Evolutionary conservation across 495 filamentous ascomycete species (phyloP), one percentile per base, ranked within the genome.

Genomic region (Neurospora sp.): DNA sequence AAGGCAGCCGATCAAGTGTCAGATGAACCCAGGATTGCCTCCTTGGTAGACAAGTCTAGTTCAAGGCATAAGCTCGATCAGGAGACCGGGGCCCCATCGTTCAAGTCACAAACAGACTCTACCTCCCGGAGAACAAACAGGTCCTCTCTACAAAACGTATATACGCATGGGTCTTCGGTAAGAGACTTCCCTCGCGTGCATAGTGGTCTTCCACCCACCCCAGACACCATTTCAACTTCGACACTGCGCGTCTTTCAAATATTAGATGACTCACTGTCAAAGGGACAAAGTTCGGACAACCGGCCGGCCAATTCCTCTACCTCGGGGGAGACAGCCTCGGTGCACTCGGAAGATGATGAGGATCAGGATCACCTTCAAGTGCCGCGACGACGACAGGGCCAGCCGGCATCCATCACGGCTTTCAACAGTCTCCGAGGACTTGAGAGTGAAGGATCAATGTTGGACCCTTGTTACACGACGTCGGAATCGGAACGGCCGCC

Each of bases 161-260:
- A 80, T 12, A 85, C 81, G 2, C 80, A 82, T 40, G 79, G 78
- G 6, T 78, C 77, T n/a, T 73, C 73, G 22, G 69, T 76, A 18
- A 77, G 75, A 22, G 74, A 81, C 42, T 61, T 80, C 37, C 72
- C 74, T 9, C 71, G 39, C 22, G 78, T 76, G 42, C 74, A 74
- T 8, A 80, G 82, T 7, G 74, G 75, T 35, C 78, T 87, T 18
- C 86, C 86, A 47, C 86, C 86, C 9, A 87, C 86, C 3, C 86
- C 86, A 0, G 86, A 88, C 73, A 88, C 86, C 0, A 81, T 88
- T 27, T 84, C 85, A 6, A 86, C 85, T 3, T 83, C 82, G 16
- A 86, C 85, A 1, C 79, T 88, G 41, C 80, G 80, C 35, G 80
- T 79, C 41, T 82, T 75, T 65, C 75, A 82, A 37, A 77, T 77